Percentiles rank a stretch among this genome's conserved stretches.
These are phyloP conservation scores for Exophiala sp. DNA, from an alignment of 2,329 filamentous ascomycete species.

Conservation along the genomic window DNA sequence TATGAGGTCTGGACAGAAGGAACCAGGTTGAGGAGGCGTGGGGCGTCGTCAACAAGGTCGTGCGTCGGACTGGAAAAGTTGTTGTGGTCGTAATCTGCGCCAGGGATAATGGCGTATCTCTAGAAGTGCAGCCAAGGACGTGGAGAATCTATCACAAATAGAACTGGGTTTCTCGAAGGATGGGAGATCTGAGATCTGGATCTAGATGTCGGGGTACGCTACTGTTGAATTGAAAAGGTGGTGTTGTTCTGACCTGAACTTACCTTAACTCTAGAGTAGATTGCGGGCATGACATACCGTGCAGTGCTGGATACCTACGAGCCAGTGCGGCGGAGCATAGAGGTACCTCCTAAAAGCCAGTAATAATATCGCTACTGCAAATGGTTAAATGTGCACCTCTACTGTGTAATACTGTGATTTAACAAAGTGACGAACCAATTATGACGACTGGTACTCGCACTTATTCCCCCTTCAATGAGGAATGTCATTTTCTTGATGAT, in stretches of 20 bases:
- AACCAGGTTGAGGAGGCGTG: slow-evolving; percentile 23
- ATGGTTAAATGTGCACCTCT: too few relatives aligned
- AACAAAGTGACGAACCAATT: too few relatives aligned
- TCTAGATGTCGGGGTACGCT: neutral
- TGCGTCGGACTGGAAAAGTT: slow-evolving; percentile 14
- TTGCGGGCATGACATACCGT: slow-evolving; percentile 13
- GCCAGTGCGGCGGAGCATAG: too few relatives aligned
- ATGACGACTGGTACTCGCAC: too few relatives aligned
- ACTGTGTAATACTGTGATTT: too few relatives aligned
- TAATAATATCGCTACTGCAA: too few relatives aligned
- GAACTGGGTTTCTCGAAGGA: neutral
- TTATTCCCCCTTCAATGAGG: too few relatives aligned
- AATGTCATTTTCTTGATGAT: too few relatives aligned
- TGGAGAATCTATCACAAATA: neutral
- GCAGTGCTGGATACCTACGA: neutral
- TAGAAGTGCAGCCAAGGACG: neutral
- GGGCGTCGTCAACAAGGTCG: slow-evolving; percentile 19
- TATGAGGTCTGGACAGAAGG: slow-evolving; percentile 26
- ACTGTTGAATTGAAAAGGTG: neutral
- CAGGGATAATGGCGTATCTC: neutral
- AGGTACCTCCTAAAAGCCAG: neutral
- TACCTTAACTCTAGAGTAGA: neutral
- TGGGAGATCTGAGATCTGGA: neutral
- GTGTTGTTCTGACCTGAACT: slow-evolving; percentile 7
- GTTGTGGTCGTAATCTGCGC: slow-evolving; percentile 15